Conservation (phyloP, 768 basidiomycete genomes). For the Dioszegia aurantiaca region DNA sequence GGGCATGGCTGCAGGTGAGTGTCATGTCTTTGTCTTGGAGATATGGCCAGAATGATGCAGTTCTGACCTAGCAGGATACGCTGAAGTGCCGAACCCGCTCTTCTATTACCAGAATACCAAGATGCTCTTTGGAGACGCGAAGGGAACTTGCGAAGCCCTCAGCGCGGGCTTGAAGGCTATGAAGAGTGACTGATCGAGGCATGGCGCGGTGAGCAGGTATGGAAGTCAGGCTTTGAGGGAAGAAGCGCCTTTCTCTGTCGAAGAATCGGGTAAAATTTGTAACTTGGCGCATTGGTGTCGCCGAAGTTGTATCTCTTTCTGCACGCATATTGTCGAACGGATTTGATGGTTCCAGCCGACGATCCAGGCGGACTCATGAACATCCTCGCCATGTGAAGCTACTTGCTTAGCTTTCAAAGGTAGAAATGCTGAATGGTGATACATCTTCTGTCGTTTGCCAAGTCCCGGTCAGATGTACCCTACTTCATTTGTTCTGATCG, state of each 20-base stretch:
- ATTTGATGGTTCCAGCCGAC: too few species aligned
- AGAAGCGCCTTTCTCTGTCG: neutral
- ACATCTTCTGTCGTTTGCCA: neutral
- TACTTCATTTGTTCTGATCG: slow-evolving; percentile 17
- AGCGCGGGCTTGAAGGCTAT: slow-evolving; percentile 37
- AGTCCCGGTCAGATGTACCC: too few species aligned
- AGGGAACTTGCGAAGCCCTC: slow-evolving; percentile 74
- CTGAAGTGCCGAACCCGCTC: slow-evolving; percentile 89
- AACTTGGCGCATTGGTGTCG: neutral
- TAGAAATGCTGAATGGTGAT: too few species aligned
- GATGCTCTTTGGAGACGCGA: slow-evolving; percentile 91
- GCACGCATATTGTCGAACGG: too few species aligned
- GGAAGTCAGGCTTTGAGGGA: neutral
- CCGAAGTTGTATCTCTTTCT: too few species aligned
- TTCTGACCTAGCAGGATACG: slow-evolving; percentile 53
- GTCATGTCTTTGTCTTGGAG: neutral
- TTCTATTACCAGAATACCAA: slow-evolving; percentile 87
- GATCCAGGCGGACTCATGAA: too few species aligned
- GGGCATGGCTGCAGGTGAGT: slow-evolving; percentile 71
- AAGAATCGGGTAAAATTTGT: neutral
- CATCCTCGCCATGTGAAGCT: too few species aligned
- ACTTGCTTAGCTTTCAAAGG: too few species aligned
- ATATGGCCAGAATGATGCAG: too few species aligned
- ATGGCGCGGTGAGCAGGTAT: neutral
- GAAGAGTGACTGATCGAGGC: slow-evolving; percentile 8